Conservation (phyloP, 1,284 basidiomycete genomes). For the Ustilago xerochloae region DNA sequence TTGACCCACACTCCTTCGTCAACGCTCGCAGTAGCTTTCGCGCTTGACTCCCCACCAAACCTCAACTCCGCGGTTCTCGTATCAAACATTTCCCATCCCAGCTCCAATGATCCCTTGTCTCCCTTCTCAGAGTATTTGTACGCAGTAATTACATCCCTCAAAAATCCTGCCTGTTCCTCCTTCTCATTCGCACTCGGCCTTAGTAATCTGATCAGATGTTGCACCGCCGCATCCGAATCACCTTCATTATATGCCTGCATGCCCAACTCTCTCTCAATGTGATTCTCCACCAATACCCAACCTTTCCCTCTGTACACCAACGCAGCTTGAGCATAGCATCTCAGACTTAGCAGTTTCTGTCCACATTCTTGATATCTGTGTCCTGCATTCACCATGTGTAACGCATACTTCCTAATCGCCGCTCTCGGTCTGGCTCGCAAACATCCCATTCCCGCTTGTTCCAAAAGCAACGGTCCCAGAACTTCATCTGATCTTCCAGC, state of each 20-base stretch:
- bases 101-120: not conserved
- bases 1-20: slow-evolving; percentile 29
- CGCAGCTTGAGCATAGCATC: slow-evolving; percentile 51
- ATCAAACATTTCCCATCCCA: slow-evolving; percentile 22
- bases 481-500: slow-evolving; percentile 70
- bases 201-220: slow-evolving; percentile 69
- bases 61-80: slow-evolving; percentile 12
- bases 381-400: slow-evolving; percentile 71
- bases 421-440: slow-evolving; percentile 64
- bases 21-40: slow-evolving; percentile 6
- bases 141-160: slow-evolving; percentile 71
- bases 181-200: slow-evolving; percentile 27
- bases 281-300: slow-evolving; percentile 70
- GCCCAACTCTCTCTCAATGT: slow-evolving; percentile 71
- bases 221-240: slow-evolving; percentile 69
- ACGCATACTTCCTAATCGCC: slow-evolving; percentile 69
- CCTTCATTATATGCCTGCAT: slow-evolving; percentile 72
- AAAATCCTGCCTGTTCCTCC: slow-evolving; percentile 68
- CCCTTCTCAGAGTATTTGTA: slow-evolving; percentile 66
- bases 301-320: slow-evolving; percentile 50
- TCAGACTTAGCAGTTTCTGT: slow-evolving; percentile 64
- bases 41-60: slow-evolving; percentile 24
- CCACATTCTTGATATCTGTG: slow-evolving; percentile 72
- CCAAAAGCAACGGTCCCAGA: slow-evolving; percentile 71
- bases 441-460: slow-evolving; percentile 71